phyloP scores from a whole-genome alignment of 2,329 filamentous ascomycete genomes.

The Alternaria dauci region DNA sequence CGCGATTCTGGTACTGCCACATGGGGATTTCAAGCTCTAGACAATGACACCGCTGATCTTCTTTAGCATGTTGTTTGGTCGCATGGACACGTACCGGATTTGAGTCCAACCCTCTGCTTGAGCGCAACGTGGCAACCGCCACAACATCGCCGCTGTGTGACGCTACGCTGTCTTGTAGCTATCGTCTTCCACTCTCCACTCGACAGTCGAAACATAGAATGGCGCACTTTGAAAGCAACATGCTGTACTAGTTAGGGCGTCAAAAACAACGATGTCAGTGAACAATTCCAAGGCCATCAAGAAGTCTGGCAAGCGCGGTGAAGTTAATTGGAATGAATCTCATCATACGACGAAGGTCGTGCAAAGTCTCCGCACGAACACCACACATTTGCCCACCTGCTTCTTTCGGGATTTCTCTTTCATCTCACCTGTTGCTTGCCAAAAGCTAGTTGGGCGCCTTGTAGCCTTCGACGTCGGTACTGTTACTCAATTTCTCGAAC shows the following conservation, averaged over 20 bases:
- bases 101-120: slow-evolving; percentile 3
- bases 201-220: neutral
- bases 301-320: neutral
- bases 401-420: neutral
- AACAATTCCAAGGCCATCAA: neutral
- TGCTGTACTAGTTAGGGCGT: neutral
- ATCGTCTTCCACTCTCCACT: neutral
- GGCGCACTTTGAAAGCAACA: neutral
- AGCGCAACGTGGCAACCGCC: slow-evolving; percentile 28
- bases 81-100: neutral
- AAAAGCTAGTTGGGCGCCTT: slow-evolving; percentile 30
- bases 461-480: slow-evolving; percentile 58
- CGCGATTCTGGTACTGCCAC: neutral
- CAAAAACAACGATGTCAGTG: neutral
- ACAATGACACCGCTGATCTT: neutral
- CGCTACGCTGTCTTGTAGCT: slow-evolving; percentile 8
- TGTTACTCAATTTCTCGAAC: slow-evolving; percentile 60
- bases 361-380: neutral
- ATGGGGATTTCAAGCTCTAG: neutral
- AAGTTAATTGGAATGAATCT: neutral
- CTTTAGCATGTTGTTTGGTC: neutral
- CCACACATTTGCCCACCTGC: neutral
- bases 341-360: neutral
- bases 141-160: slow-evolving; percentile 19
- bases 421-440: neutral